These are phyloP conservation scores for Chrysoporthe austroafricana DNA, from an alignment of 2,329 filamentous ascomycete species.

Conservation along the genomic window DNA sequence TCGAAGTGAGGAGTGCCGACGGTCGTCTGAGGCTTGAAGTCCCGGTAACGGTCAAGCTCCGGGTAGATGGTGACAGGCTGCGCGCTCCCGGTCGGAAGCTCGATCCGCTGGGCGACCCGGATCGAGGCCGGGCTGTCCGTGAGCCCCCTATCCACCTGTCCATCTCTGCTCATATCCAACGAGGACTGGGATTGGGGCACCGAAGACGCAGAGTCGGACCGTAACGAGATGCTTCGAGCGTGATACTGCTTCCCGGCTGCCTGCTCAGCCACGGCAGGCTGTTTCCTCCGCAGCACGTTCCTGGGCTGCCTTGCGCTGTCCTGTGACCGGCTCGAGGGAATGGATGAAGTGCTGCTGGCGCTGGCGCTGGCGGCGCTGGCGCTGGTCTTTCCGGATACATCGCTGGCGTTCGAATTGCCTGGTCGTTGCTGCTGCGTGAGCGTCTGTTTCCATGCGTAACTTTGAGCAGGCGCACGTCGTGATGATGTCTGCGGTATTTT, in stretches of 20 bases:
- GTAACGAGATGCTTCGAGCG: conserved; percentile 41
- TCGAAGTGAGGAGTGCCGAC: conserved; percentile 45
- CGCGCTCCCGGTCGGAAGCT: conserved; percentile 42
- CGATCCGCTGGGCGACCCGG: conserved; percentile 46
- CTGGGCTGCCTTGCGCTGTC: conserved; percentile 41
- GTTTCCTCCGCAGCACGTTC: conserved; percentile 55
- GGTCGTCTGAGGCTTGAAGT: conserved; percentile 45
- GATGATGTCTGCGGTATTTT: conserved; percentile 43
- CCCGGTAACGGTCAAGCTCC: conserved; percentile 64
- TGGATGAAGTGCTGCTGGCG: conserved; percentile 38
- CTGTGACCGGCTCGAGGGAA: conserved; percentile 41
- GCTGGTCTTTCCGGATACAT: conserved; percentile 38
- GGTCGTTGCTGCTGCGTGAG: conserved; percentile 49
- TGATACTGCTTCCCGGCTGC: conserved; percentile 39
- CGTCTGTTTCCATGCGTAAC: conserved; percentile 39
- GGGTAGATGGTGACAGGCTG: conserved; percentile 57
- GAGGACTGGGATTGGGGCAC: conserved; percentile 44
- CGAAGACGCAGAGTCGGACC: conserved; percentile 49
- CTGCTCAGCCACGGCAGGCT: conserved; percentile 50
- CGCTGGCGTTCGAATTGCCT: conserved; percentile 44
- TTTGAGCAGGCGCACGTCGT: conserved; percentile 34
- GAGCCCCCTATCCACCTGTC: conserved; percentile 46
- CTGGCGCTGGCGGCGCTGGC: conserved; percentile 32
- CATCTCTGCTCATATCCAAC: conserved; percentile 39
- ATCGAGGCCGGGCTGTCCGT: conserved; percentile 51